Evolutionary conservation across 257 asterid species (phyloP), one percentile per base, ranked within the genome.

Genomic region (Osmanthus fragrans): DNA sequence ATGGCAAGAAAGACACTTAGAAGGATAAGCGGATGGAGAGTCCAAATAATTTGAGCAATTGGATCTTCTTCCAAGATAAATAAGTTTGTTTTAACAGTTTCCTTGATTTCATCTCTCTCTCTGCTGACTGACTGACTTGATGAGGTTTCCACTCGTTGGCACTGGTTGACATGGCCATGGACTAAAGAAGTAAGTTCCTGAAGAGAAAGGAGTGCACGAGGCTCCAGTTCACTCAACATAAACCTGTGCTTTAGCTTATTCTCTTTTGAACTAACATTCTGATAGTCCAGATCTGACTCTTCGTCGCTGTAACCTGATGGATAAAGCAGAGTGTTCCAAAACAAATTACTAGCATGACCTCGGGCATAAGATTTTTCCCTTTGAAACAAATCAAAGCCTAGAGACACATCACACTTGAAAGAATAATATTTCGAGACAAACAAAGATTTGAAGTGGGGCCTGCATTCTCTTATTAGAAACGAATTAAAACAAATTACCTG

Each of bases 101-200:
- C 81, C 81, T 79, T 76, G 33, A 71, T 74, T 70, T 79, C 84
- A 78, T 79, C 79, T 68, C 81, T 85, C 82, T 80, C 88, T 60
- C 75, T 81, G 74, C 74, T 73, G 64, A 65, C 84, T 40, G 86
- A 36, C 75, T 85, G 78, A 73, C 84, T 76, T 1, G 73, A 80
- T 73, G 86, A 51, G 69, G 82, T 56, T 78, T 79, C 86, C 21
- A 64, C 80, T 71, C 79, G 79, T 80, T 78, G 92, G 79, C 82
- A 89, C 82, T 78, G 85, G 78, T 87, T 80, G 71, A 93, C 88
- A 71, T 54, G 80, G 68, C 77, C 86, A 81, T 93, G 97, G 78
- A 93, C 89, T 82, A 93, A 87, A 32, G 90, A 88, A 79, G 93
- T 87, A 81, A 93, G 94, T 83, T 89, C 88, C 70, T 84, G 90